Evolutionary conservation across 345 rosid species (phyloP).

Genomic region (Salix udensis): DNA sequence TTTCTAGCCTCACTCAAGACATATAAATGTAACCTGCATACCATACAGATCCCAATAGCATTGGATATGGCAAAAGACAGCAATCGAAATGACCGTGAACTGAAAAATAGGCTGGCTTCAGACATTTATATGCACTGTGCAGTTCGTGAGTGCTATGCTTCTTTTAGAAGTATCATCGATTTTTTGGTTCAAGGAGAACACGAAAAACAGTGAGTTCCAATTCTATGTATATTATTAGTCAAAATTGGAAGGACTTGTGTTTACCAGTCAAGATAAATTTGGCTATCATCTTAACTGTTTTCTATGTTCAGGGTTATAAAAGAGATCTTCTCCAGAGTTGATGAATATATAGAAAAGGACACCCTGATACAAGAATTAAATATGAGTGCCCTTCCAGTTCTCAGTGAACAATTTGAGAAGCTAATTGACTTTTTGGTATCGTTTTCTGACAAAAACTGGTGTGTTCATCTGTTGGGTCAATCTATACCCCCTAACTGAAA

Average conservation of each 20-base stretch:
- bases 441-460: not conserved
- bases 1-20: not conserved
- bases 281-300: not conserved
- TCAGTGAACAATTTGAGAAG: slow-evolving; percentile 76
- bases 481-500: not conserved
- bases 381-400: slow-evolving; percentile 89
- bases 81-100: slow-evolving; percentile 82
- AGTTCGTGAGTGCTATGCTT: slow-evolving; percentile 90
- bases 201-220: slow-evolving; percentile 59
- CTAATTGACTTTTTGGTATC: slow-evolving; percentile 75
- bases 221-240: not conserved
- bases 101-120: slow-evolving; percentile 64
- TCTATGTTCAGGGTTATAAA: slow-evolving; percentile 61
- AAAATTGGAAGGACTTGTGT: not conserved
- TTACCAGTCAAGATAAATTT: not conserved
- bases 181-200: slow-evolving; percentile 67
- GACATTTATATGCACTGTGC: slow-evolving; percentile 88
- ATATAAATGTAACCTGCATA: slow-evolving; percentile 10
- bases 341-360: slow-evolving; percentile 40
- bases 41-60: slow-evolving; percentile 81
- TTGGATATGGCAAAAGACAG: slow-evolving; percentile 99
- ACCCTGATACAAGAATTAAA: slow-evolving; percentile 50
- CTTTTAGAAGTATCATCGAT: slow-evolving; percentile 69
- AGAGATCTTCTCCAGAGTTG: slow-evolving; percentile 55
- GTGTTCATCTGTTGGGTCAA: not conserved